Evolutionary conservation across 305 asterid genomes (phyloP).

Genomic region (Lippia alba): DNA sequence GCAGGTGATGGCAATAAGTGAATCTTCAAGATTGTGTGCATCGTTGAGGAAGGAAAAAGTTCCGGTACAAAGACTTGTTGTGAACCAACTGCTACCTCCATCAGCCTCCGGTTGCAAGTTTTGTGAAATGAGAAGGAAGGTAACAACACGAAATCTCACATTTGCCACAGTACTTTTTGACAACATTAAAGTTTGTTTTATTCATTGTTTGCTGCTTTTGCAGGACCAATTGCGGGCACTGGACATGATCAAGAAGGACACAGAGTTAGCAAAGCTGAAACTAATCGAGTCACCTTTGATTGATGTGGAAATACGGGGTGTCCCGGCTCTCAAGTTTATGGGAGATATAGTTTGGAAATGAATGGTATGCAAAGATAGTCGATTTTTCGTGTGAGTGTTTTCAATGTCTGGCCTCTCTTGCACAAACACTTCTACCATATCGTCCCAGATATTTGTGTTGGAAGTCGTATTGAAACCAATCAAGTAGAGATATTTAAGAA

Average conservation of each 20-base stretch:
- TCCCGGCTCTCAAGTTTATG: conserved; percentile 84
- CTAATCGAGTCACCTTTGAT: conserved; percentile 67
- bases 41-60: conserved; percentile 74
- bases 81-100: conserved; percentile 75
- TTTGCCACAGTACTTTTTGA: too few relatives aligned
- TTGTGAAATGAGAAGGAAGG: conserved; percentile 80
- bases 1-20: conserved; percentile 87
- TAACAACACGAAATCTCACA: conserved; percentile 33
- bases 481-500: too few relatives aligned
- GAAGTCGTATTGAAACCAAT: too few relatives aligned
- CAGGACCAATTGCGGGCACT: conserved; percentile 86
- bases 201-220: conserved; percentile 25
- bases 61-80: conserved; percentile 77
- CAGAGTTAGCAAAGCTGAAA: conserved; percentile 58
- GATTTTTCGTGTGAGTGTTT: too few relatives aligned
- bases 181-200: too few relatives aligned
- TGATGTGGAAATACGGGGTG: conserved; percentile 84
- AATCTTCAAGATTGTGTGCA: conserved; percentile 80
- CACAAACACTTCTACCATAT: too few relatives aligned
- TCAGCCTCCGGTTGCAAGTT: conserved; percentile 84
- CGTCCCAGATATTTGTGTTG: too few relatives aligned
- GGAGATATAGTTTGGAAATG: conserved; percentile 86
- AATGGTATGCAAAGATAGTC: conserved; percentile 12
- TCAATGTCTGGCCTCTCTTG: too few relatives aligned
- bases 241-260: conserved; percentile 60